Evolutionary conservation across 2,329 filamentous ascomycete genomes (phyloP), one percentile per base, ranked within the genome.

Genomic region (Ceratocystis smalleyi): DNA sequence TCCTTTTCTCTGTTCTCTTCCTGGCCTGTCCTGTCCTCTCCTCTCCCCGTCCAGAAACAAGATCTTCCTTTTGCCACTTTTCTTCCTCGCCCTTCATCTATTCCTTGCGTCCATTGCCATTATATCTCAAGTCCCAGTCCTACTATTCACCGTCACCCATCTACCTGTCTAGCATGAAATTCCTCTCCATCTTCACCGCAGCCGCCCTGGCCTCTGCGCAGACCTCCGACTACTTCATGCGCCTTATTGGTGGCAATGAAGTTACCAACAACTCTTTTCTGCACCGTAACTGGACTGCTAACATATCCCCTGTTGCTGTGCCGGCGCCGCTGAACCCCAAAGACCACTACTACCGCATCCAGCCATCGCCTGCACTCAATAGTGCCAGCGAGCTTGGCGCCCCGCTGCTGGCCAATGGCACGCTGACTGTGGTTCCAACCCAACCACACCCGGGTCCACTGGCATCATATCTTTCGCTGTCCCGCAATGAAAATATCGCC

Each of bases 281-380:
- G 57, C 65, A 64, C 35, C 65, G 62, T 19, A 66, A 66, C 61
- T 59, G 59, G 57, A 66, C 65, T 43, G 59, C 62, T 17, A 30
- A 43, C 22, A 32, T 62, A 10, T 66, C 57, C 5, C 65, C 65
- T 51, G 35, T 66, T 22, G 65, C 65, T 30, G 49, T 66, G 19
- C 65, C 65, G 4, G 8, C 55, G 7, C 65, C 65, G 10, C 19
- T 43, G 22, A 64, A 64, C 65, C 62, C 62, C 27, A 24, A 35
- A 5, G 65, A 66, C 43, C 65, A 66, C 62, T 66, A 66, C 57
- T 66, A 66, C 62, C 65, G 65, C 24, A 8, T 66, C 27, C 57
- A 64, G 47, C 45, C 65, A 3, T 57, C 59, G 4, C 65, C 65
- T 5, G 47, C 40, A 17, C 57, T 66, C 47, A 54, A 63, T 32